Conservation (phyloP, 768 basidiomycete species). For the Leccinum aurantiacum region DNA sequence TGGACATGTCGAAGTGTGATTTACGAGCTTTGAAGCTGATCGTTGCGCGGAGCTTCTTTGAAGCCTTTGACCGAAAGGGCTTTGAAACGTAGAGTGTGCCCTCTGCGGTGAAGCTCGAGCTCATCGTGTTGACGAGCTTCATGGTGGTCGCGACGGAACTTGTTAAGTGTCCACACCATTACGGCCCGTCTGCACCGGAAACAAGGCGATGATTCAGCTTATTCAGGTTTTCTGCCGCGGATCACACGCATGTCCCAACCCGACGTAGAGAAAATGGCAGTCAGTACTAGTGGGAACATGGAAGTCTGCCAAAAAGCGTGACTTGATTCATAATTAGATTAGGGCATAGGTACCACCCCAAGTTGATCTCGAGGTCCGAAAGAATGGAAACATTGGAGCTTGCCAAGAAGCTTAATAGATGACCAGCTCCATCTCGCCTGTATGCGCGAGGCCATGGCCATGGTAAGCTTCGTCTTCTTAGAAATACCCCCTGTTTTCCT, state of each 20-base stretch:
- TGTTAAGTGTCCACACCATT: background rate
- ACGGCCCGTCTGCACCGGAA: constrained; percentile 8
- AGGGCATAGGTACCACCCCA: too few relatives aligned
- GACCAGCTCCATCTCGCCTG: constrained; percentile 47
- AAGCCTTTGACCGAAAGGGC: constrained; percentile 68
- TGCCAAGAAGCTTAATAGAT: background rate
- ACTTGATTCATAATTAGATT: too few relatives aligned
- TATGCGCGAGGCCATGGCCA: constrained; percentile 83
- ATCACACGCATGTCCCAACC: background rate
- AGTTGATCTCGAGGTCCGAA: too few relatives aligned
- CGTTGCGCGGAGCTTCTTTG: constrained; percentile 78
- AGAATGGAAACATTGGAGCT: too few relatives aligned
- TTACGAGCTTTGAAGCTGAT: constrained; percentile 86
- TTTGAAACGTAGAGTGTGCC: constrained; percentile 76
- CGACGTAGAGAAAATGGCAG: background rate
- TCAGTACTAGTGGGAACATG: too few relatives aligned
- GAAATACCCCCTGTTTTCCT: background rate
- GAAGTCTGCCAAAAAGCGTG: too few relatives aligned
- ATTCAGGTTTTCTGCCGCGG: background rate
- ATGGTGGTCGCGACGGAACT: constrained; percentile 10
- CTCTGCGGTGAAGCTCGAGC: constrained; percentile 45
- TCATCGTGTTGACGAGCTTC: constrained; percentile 10
- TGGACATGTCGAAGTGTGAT: constrained; percentile 81
- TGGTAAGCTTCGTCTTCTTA: constrained; percentile 50
- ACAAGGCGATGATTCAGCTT: background rate